Evolutionary conservation across 495 filamentous ascomycete species (phyloP).

Genomic region (Rhypophila decipiens): DNA sequence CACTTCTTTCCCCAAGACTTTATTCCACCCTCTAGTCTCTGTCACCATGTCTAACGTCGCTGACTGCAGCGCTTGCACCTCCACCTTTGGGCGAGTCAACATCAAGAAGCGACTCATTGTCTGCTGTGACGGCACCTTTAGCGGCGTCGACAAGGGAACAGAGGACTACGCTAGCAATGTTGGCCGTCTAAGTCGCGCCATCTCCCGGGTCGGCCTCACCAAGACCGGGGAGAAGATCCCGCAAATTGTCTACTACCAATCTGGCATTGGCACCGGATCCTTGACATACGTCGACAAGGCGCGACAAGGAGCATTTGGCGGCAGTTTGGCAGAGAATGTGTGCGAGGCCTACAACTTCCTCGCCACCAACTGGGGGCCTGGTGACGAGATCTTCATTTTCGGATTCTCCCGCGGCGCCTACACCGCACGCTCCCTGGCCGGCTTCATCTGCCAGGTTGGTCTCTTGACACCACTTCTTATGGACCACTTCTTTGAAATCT

Average conservation of each 20-base stretch:
- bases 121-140: slow-evolving; percentile 4
- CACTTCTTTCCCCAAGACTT: no score
- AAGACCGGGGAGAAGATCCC: not conserved
- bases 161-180: not conserved
- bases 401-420: slow-evolving; percentile 40
- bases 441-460: slow-evolving; percentile 31
- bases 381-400: slow-evolving; percentile 36
- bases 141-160: not conserved
- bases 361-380: slow-evolving; percentile 6
- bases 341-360: slow-evolving; percentile 1
- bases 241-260: slow-evolving; percentile 3
- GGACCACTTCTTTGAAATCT: slow-evolving; percentile 64
- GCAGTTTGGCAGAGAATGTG: not conserved
- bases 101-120: no score
- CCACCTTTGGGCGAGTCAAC: no score
- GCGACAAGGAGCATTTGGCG: not conserved
- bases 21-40: no score
- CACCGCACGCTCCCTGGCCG: slow-evolving; percentile 35
- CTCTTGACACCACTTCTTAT: slow-evolving; percentile 47
- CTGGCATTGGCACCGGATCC: slow-evolving; percentile 1
- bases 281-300: not conserved
- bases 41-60: no score
- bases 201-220: slow-evolving; percentile 2
- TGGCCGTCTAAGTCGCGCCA: no score
- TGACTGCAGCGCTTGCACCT: no score